Conservation (phyloP, 352 stramenopile species). For the Phytophthora pinifolia region DNA sequence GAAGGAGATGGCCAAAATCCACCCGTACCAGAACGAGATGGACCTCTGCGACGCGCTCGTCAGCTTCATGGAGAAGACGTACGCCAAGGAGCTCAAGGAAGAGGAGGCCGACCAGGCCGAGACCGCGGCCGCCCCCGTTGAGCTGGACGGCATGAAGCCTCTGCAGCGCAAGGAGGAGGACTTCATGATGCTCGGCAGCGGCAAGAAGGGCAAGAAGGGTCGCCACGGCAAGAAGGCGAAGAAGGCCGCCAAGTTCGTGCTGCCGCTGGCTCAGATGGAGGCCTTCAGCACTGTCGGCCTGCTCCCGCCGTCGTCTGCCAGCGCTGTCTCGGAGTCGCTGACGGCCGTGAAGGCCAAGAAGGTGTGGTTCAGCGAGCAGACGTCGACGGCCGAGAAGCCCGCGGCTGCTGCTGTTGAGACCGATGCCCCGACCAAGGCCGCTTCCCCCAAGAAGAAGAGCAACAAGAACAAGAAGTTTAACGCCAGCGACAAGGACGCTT, state of each 20-base stretch:
- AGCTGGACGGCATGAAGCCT: slow-evolving; percentile 93
- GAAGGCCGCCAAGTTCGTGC: slow-evolving; percentile 75
- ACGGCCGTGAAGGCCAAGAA: slow-evolving; percentile 96
- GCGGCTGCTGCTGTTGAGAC: slow-evolving; percentile 19
- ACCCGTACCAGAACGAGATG: slow-evolving; percentile 96
- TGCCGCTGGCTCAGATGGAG: slow-evolving; percentile 78
- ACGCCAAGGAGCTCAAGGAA: slow-evolving; percentile 83
- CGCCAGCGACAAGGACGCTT: slow-evolving; percentile 71
- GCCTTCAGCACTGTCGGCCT: slow-evolving; percentile 93
- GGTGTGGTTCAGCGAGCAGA: slow-evolving; percentile 80
- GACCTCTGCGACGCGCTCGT: slow-evolving; percentile 94
- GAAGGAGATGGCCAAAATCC: slow-evolving; percentile 95
- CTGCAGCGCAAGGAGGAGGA: slow-evolving; percentile 86
- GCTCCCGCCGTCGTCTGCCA: slow-evolving; percentile 85
- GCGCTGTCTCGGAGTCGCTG: slow-evolving; percentile 85
- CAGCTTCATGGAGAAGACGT: slow-evolving; percentile 92
- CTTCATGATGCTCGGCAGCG: slow-evolving; percentile 70
- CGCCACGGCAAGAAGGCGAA: slow-evolving; percentile 74
- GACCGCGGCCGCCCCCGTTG: slow-evolving; percentile 49
- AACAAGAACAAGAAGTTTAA: slow-evolving; percentile 89
- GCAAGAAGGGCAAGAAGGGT: slow-evolving; percentile 71
- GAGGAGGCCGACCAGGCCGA: slow-evolving; percentile 42
- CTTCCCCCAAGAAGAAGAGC: slow-evolving; percentile 60
- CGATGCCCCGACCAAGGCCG: slow-evolving; percentile 26
- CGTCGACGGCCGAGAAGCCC: slow-evolving; percentile 43